These are phyloP conservation scores for Diplodia seriata DNA, from an alignment of 2,329 filamentous ascomycete species.

Conservation along the genomic window DNA sequence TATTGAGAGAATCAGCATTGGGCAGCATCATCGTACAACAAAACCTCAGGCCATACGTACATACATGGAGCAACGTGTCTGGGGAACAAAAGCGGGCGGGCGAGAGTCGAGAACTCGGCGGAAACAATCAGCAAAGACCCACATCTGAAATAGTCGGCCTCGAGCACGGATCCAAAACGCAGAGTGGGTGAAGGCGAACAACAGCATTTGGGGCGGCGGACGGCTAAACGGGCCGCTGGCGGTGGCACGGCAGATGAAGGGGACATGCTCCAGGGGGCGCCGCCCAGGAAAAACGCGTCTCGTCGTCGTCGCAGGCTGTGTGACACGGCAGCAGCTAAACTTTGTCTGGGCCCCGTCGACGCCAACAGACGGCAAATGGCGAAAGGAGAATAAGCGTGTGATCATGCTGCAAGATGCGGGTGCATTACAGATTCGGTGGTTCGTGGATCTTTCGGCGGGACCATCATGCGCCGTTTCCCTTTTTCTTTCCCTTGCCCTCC, in stretches of 20 bases:
- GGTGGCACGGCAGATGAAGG: conserved; percentile 14
- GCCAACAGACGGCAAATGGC: background rate
- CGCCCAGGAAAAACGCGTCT: conserved; percentile 6
- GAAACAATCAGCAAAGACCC: background rate
- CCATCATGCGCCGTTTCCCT: background rate
- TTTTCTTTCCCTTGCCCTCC: background rate
- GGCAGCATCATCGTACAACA: background rate
- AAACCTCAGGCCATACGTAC: conserved; percentile 2
- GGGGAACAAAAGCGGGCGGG: background rate
- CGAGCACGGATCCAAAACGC: background rate
- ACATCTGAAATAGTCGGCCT: background rate
- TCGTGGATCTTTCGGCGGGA: background rate
- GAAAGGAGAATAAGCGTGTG: background rate
- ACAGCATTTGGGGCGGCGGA: background rate
- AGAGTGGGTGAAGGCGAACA: background rate
- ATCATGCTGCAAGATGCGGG: conserved; percentile 2
- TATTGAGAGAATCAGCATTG: background rate
- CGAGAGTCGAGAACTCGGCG: background rate
- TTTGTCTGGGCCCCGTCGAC: background rate
- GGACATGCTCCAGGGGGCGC: background rate
- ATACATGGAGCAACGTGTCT: background rate
- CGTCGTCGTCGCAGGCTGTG: conserved; percentile 10
- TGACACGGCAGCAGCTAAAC: conserved; percentile 16
- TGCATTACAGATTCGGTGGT: conserved; percentile 6
- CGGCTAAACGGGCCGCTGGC: conserved; percentile 9